Evolutionary conservation across 2,329 filamentous ascomycete genomes (phyloP).

Genomic region (Fusarium phyllophilum): DNA sequence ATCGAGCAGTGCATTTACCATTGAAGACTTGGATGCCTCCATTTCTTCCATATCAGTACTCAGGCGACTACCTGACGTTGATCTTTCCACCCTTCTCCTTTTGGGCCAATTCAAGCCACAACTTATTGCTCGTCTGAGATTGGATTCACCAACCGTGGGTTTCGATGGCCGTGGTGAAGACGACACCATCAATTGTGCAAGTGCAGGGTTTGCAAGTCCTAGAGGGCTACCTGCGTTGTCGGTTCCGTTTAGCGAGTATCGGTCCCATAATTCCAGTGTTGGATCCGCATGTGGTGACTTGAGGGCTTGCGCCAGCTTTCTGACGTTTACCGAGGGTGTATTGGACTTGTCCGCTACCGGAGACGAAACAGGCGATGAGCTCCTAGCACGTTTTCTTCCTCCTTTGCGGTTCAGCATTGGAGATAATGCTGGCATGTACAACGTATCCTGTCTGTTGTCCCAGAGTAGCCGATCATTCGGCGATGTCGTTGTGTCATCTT

Average conservation of each 20-base stretch:
- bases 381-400: slow-evolving; percentile 74
- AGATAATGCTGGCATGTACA: slow-evolving; percentile 55
- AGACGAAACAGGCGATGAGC: slow-evolving; percentile 78
- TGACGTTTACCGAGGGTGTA: slow-evolving; percentile 64
- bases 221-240: slow-evolving; percentile 55
- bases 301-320: slow-evolving; percentile 66
- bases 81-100: slow-evolving; percentile 67
- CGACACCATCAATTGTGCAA: slow-evolving; percentile 74
- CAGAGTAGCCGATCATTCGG: slow-evolving; percentile 71
- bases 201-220: slow-evolving; percentile 64
- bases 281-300: slow-evolving; percentile 77
- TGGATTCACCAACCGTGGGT: slow-evolving; percentile 47
- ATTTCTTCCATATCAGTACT: slow-evolving; percentile 52
- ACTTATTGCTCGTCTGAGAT: slow-evolving; percentile 72
- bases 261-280: slow-evolving; percentile 80
- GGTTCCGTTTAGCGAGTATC: slow-evolving; percentile 65
- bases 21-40: slow-evolving; percentile 64
- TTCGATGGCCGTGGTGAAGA: slow-evolving; percentile 73
- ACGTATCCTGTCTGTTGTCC: slow-evolving; percentile 61
- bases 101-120: slow-evolving; percentile 79
- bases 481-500: slow-evolving; percentile 60
- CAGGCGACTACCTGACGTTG: slow-evolving; percentile 50
- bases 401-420: slow-evolving; percentile 62
- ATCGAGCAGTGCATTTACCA: slow-evolving; percentile 72
- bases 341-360: slow-evolving; percentile 62